Evolutionary conservation across 331 rosid species (phyloP).

Genomic region (Pyracantha coccinea): DNA sequence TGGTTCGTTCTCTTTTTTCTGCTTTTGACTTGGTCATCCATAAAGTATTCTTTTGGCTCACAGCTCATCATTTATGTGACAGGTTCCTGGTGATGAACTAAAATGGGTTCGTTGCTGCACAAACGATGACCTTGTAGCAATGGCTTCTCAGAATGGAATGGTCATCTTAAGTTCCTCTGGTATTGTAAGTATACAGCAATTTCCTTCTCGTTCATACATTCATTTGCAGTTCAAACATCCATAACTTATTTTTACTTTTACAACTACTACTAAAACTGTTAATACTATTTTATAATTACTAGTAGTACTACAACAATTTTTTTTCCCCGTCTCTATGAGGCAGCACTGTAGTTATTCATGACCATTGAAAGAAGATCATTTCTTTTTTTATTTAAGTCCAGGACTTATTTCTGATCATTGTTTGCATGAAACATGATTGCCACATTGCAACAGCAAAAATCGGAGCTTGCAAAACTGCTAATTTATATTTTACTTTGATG

Average conservation of each 20-base stretch:
- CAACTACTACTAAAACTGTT: not conserved
- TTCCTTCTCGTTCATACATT: not conserved
- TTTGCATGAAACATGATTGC: not conserved
- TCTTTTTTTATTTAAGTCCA: not conserved
- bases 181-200: slow-evolving; percentile 38
- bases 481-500: not conserved
- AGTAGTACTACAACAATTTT: not conserved
- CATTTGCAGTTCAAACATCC: not conserved
- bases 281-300: not conserved
- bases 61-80: slow-evolving; percentile 19
- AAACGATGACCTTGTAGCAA: slow-evolving; percentile 85
- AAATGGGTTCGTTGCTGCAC: slow-evolving; percentile 96
- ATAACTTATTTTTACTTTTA: not conserved
- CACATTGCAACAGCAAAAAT: not conserved
- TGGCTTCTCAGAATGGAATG: slow-evolving; percentile 94
- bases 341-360: not conserved
- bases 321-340: not conserved
- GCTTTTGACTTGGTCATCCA: slow-evolving; percentile 4
- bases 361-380: not conserved
- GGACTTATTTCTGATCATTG: not conserved
- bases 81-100: slow-evolving; percentile 95
- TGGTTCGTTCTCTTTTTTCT: slow-evolving; percentile 57
- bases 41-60: not conserved
- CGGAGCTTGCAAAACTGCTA: not conserved
- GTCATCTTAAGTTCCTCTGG: slow-evolving; percentile 75